Base-by-base conservation (phyloP, 2,329 filamentous ascomycete genomes). In the Emmonsia crescens region DNA sequence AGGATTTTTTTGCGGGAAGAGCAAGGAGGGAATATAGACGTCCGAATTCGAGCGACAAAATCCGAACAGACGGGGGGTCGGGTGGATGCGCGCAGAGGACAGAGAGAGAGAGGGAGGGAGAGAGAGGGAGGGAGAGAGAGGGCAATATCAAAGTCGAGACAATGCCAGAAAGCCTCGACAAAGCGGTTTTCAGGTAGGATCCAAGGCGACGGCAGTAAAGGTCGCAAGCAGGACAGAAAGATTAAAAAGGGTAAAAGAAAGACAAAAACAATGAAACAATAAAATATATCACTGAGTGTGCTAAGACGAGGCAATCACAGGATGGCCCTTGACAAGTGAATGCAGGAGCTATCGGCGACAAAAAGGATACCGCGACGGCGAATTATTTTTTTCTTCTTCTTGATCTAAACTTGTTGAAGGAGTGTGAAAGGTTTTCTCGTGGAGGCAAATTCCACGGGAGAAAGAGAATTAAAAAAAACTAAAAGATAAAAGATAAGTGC, bases 91-190 rank as follows among this genome's bases (percentile, higher is more conserved):
- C 55, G 6, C 21, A 12, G 49, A 40, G 21, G 27, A 55, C 4
- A 42, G n/a, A 24, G 49, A 36, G 27, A 4, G 24, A 31, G 14
- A 57, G 5, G 40, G 27, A 44, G 19, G 14, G 42, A n/a, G 19
- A 31, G 40, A n/a, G 29, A 3, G 36, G 2, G 24, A 31, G 14
- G 5, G n/a, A 49, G 21, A 12, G 46, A 14, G 33, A 8, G 33
- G 1, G 33, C n/a, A 14, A 14, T 27, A 48, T 48, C 33, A 33
- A 21, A 40, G 52, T 54, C 48, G 59, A 54, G 61, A 60, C 51
- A 54, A 60, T 60, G 51, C 62, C 56, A 67, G 63, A 60, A 59
- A 59, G 57, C 61, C 63, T 62, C 54, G 59, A 61, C 52, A 52
- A 38, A 38, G 46, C 48, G 46, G 46, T 29, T 29, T 29, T 40